phyloP scores from a whole-genome alignment of 148 eudicot species.

The Silene conica region DNA sequence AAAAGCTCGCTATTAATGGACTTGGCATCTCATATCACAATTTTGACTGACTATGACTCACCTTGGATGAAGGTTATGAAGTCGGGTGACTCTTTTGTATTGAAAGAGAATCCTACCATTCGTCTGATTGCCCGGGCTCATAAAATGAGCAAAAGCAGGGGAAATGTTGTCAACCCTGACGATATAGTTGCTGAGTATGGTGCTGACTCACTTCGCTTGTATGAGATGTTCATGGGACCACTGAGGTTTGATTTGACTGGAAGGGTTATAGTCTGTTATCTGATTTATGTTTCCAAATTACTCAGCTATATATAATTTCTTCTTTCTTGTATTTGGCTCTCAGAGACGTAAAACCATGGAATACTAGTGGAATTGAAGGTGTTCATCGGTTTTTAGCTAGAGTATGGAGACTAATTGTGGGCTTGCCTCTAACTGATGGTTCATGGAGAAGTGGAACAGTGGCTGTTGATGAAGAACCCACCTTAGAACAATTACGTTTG shows the following conservation, averaged over 20 bases:
- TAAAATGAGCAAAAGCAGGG: conserved; percentile 98
- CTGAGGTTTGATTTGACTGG: conserved; percentile 49
- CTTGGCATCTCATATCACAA: not conserved
- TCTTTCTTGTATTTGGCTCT: conserved; percentile 17
- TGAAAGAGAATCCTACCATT: conserved; percentile 73
- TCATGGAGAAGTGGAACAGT: conserved; percentile 59
- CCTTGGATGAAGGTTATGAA: conserved; percentile 55
- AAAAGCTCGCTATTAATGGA: not conserved
- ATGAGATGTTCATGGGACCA: conserved; percentile 99
- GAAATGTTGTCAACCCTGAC: conserved; percentile 96
- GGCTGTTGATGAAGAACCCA: conserved; percentile 55
- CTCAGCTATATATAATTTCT: not conserved
- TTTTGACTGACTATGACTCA: conserved; percentile 7
- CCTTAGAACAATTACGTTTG: conserved; percentile 70
- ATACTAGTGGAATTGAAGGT: conserved; percentile 96
- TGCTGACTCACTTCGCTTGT: conserved; percentile 95
- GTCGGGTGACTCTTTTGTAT: conserved; percentile 78
- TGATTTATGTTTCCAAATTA: not conserved
- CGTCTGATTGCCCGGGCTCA: conserved; percentile 76
- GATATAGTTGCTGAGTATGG: conserved; percentile 90
- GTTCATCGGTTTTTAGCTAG: conserved; percentile 90
- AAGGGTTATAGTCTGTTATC: not conserved
- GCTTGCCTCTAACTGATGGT: conserved; percentile 66
- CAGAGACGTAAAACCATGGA: conserved; percentile 93
- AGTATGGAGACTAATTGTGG: conserved; percentile 91